Conservation (phyloP, 352 stramenopile genomes). For the Phytopythium kandeliae region DNA sequence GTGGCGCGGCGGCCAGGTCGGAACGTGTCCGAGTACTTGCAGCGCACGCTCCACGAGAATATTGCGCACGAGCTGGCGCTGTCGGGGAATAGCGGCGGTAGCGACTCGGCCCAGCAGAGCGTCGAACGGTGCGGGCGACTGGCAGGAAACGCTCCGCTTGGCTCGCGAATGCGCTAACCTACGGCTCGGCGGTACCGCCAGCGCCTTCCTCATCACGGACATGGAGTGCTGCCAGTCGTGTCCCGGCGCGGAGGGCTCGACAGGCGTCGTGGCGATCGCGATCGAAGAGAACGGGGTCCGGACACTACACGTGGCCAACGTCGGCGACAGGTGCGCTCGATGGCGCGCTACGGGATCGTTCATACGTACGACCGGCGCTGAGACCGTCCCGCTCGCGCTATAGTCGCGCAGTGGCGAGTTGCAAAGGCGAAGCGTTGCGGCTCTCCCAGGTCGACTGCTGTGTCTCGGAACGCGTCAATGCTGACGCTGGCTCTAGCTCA, state of each 20-base stretch:
- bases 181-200: conserved; percentile 11
- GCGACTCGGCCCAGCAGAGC: conserved; percentile 44
- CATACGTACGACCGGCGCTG: too few species aligned
- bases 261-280: conserved; percentile 48
- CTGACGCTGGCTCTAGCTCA: too few species aligned
- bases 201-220: conserved; percentile 72
- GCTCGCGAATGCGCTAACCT: too few species aligned
- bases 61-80: conserved; percentile 44
- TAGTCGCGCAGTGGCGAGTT: conserved; percentile 66
- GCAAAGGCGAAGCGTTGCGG: conserved; percentile 41
- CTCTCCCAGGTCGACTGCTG: conserved; percentile 43
- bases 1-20: conserved; percentile 49
- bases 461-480: too few species aligned
- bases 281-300: conserved; percentile 29
- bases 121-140: conserved; percentile 41
- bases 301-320: conserved; percentile 59
- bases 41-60: conserved; percentile 60
- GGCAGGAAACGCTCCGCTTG: background rate
- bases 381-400: too few species aligned
- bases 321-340: conserved; percentile 62
- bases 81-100: conserved; percentile 21
- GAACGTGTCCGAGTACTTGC: conserved; percentile 62
- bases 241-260: conserved; percentile 45
- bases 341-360: too few species aligned
- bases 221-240: conserved; percentile 61